Evolutionary conservation across 345 rosid genomes (phyloP).

Genomic region (Crucihimalaya himalaica): DNA sequence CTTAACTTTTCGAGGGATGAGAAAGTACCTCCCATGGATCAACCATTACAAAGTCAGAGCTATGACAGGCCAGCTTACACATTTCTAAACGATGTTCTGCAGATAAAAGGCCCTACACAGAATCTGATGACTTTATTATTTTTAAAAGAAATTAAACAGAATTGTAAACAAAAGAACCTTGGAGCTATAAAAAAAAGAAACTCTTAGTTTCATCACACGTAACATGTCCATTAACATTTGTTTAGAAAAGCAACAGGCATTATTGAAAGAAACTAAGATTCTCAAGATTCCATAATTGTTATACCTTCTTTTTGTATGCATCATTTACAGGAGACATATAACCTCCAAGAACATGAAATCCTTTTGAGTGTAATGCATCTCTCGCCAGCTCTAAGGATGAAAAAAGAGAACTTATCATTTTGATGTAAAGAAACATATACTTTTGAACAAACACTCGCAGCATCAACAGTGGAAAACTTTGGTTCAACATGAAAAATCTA

Average conservation of each 20-base stretch:
- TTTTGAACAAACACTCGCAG: neutral
- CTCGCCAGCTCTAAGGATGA: constrained; percentile 71
- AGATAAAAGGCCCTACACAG: constrained; percentile 66
- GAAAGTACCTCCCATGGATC: constrained; percentile 86
- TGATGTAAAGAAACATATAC: neutral
- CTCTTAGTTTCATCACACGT: constrained; percentile 12
- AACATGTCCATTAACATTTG: neutral
- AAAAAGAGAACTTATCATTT: constrained; percentile 26
- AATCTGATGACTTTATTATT: constrained; percentile 22
- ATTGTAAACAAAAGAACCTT: neutral
- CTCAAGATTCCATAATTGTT: neutral
- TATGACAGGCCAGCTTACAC: constrained; percentile 75
- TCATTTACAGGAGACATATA: constrained; percentile 95
- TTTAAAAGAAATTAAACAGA: neutral
- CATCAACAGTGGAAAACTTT: neutral
- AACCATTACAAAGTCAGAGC: constrained; percentile 85
- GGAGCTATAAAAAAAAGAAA: neutral
- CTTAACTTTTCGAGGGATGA: neutral
- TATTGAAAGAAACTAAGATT: neutral
- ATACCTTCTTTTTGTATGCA: constrained; percentile 79
- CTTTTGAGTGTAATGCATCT: constrained; percentile 65
- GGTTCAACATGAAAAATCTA: neutral
- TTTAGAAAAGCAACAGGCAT: neutral
- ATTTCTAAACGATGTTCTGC: constrained; percentile 68
- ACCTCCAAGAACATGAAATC: constrained; percentile 77